Base-by-base conservation (phyloP, 179 eudicot species). In the Corrigiola litoralis region DNA sequence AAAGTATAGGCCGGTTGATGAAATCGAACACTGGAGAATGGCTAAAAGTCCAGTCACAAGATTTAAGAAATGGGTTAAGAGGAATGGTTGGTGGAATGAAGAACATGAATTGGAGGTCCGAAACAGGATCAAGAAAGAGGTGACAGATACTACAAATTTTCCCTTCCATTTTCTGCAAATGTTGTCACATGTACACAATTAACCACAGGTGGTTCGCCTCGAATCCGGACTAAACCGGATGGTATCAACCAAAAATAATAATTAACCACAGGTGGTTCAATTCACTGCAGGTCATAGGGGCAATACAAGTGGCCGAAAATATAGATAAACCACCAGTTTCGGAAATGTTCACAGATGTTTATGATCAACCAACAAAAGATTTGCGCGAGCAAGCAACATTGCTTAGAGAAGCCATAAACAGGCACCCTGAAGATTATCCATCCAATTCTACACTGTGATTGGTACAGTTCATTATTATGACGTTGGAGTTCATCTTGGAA, bases 281-380 rank as follows among this genome's bases (percentile, higher is more conserved):
- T 2, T 64, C 10, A 37, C n/a, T 75, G 71, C 76, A 90, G 97
- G 68, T 91, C 28, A 47, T 84, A 42, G 67, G 79, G 38, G 94
- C 94, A 23, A 83, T 91, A 65, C 89, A 82, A 68, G 79, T 55
- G 36, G 97, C 96, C 32, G 97, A 91, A 68, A 81, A 65, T 41
- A 28, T 68, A 71, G 79, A 75, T 28, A 82, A 82, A 55, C 87
- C 84, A 3, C 55, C 75, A 13, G 42, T 82, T 28, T 51, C 60
- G 29, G 87, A 82, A 25, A 7, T 82, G 55, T 82, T 82, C 61
- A 72, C 65, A n/a, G 87, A 82, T 67, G 87, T 80, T 24, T 82
- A 82, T 67, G 82, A 82, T 67, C 23, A 54, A 49, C 74, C 78
- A 1, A 73, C 87, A 13, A 51, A 66, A 28, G 80, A 75, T 40